Percentiles rank a stretch among this genome's conserved stretches.
Evolutionary conservation across 1,139 yeast genomes (phyloP).

Genomic region (Taiozyma onychis): DNA sequence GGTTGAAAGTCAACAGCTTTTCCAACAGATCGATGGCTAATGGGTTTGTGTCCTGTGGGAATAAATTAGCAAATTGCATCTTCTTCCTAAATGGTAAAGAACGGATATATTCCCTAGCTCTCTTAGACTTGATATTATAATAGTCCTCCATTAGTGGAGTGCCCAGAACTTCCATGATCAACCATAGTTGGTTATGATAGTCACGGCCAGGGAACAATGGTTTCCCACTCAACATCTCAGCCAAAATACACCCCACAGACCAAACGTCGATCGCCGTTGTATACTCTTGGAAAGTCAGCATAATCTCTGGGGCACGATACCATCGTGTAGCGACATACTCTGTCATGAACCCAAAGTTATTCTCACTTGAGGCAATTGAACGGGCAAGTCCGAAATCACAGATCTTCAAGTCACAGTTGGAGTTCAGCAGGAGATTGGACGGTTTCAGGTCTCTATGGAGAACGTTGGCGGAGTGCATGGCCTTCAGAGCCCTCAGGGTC

Average conservation of each 20-base stretch:
- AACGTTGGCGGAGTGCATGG: constrained; percentile 86
- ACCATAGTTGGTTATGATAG: constrained; percentile 82
- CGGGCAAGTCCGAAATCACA: constrained; percentile 96
- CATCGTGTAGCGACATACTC: constrained; percentile 97
- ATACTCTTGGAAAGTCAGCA: constrained; percentile 90
- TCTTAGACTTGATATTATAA: constrained; percentile 68
- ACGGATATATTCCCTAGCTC: constrained; percentile 84
- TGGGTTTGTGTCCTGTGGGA: constrained; percentile 53
- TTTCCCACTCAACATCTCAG: constrained; percentile 82
- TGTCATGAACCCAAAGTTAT: constrained; percentile 74
- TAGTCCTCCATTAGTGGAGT: constrained; percentile 84
- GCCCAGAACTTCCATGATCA: constrained; percentile 85
- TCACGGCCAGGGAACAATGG: constrained; percentile 95
- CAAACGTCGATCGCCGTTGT: constrained; percentile 95
- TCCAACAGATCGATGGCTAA: constrained; percentile 73
- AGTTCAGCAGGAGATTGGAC: constrained; percentile 75
- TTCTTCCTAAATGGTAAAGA: constrained; percentile 63
- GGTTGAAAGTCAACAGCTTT: constrained; percentile 74
- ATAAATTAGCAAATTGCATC: constrained; percentile 47
- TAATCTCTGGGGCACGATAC: constrained; percentile 97
- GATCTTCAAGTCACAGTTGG: constrained; percentile 89
- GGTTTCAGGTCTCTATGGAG: constrained; percentile 94
- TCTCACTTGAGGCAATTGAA: constrained; percentile 45
- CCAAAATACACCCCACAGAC: constrained; percentile 95
- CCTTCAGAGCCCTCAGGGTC: constrained; percentile 81